Base-by-base conservation (phyloP, 2,329 filamentous ascomycete species). In the Alternaria conjuncta region DNA sequence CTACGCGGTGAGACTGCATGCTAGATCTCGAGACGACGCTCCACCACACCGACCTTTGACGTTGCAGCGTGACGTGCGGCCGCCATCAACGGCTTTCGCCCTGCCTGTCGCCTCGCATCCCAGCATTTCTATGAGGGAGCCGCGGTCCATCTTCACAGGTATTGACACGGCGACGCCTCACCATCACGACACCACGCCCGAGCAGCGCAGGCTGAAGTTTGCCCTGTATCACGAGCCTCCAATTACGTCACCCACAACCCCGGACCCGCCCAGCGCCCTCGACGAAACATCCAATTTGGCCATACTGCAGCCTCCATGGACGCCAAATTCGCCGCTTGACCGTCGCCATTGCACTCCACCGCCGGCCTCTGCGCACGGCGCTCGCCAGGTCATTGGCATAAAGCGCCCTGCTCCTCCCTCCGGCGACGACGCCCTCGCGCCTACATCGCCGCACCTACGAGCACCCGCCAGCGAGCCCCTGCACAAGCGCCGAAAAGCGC, bases 401-500 rank as follows among this genome's bases (percentile, higher is more conserved):
- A 77, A 77, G 62, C 71, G 74, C 26, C 57, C 66, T 21, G 51
- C 57, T 30, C 53, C 58, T 9, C 51, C 55, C 46, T 46, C 51
- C 26, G 30, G 20, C 55, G 32, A 63, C 51, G 25, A 44, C 44
- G 46, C 60, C 15, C 51, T 54, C 13, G 26, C 51, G 5, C 21
- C 56, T 10, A 5, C 43, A 13, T 51, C 55, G 8, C n/a, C 32
- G 26, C 60, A 32, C 49, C n/a, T 21, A 18, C 20, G 30, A 25
- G 49, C 28, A 32, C 55, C 74, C 41, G 59, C 69, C 45, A 76
- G 67, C 64, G 77, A 80, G 59, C 77, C 78, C 3, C 63, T 78
- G 59, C 76, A 75, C 72, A 81, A 81, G 71, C 75, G 72, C 26
- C 68, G 72, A 26, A 76, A 73, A 54, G 57, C 78, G 20, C 73